Evolutionary conservation across 371 early-diverging fungal species (phyloP).

Genomic region (Mortierella sp.): DNA sequence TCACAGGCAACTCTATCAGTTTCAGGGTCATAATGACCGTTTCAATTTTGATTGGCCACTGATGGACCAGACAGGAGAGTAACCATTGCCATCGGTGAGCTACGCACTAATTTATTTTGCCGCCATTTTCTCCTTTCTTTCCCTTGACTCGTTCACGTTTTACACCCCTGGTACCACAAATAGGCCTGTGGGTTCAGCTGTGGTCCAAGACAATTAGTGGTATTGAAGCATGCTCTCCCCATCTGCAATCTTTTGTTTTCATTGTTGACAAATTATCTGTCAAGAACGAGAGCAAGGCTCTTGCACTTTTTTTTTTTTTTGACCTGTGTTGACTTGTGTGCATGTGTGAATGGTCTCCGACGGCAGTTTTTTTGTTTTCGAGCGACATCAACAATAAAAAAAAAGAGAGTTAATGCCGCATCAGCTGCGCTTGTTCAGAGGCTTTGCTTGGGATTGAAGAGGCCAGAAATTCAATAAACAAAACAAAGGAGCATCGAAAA

Average conservation of each 20-base stretch:
- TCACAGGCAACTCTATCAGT: not conserved
- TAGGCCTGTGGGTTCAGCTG: not conserved
- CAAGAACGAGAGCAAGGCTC: not conserved
- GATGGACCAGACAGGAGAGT: not conserved
- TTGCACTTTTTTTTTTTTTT: not conserved
- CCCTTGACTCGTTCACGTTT: not conserved
- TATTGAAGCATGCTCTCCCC: not conserved
- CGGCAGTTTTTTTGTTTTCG: not conserved
- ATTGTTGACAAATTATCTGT: not conserved
- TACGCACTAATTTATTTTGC: not conserved
- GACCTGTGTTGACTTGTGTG: too few relatives aligned
- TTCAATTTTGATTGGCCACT: not conserved
- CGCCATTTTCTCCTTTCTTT: not conserved
- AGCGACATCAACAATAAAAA: not conserved
- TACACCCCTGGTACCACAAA: not conserved
- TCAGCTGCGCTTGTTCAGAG: slow-evolving; percentile 5
- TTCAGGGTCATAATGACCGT: not conserved
- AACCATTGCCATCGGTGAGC: not conserved
- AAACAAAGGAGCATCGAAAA: not conserved
- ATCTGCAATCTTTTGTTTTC: not conserved
- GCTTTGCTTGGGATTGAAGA: not conserved
- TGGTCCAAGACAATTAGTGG: not conserved
- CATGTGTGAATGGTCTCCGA: not conserved
- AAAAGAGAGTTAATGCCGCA: slow-evolving; percentile 12
- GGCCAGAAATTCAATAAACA: not conserved